phyloP scores from a whole-genome alignment of 2,329 filamentous ascomycete genomes.

The Fusarium kyushuense region DNA sequence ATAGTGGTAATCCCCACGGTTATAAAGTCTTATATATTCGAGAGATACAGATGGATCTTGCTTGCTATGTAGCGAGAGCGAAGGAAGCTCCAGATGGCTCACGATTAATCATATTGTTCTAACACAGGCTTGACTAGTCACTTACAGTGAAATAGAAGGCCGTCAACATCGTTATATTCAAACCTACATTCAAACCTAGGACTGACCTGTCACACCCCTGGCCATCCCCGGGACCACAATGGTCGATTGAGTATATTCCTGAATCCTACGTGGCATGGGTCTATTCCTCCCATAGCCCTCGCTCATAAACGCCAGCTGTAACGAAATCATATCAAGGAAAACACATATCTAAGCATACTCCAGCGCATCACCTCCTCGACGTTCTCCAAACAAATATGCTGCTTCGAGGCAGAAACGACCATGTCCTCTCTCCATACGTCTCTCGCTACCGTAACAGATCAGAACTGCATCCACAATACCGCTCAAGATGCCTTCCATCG shows the following conservation, averaged over 20 bases:
- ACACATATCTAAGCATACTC: conserved; percentile 45
- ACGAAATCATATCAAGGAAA: conserved; percentile 18
- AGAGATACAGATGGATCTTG: background rate
- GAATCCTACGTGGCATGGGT: conserved; percentile 21
- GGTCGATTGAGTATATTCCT: conserved; percentile 7
- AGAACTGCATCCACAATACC: conserved; percentile 90
- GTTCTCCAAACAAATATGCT: conserved; percentile 84
- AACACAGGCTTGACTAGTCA: background rate
- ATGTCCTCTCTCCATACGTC: conserved; percentile 73
- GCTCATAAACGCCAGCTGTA: conserved; percentile 35
- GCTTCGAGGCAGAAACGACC: conserved; percentile 93
- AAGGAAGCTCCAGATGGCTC: background rate
- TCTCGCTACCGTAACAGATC: conserved; percentile 94
- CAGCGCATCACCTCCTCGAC: conserved; percentile 50
- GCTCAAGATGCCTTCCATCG: conserved; percentile 88
- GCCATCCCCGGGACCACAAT: conserved; percentile 2
- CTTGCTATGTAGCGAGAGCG: background rate
- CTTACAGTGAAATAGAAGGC: background rate
- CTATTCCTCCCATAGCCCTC: conserved; percentile 31
- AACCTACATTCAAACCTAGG: conserved; percentile 26
- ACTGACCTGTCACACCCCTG: background rate
- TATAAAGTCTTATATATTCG: background rate
- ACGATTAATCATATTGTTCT: background rate
- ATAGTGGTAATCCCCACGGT: no score
- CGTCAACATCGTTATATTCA: conserved; percentile 14